phyloP scores from a whole-genome alignment of 495 filamentous ascomycete species.

The Extremus antarcticus region DNA sequence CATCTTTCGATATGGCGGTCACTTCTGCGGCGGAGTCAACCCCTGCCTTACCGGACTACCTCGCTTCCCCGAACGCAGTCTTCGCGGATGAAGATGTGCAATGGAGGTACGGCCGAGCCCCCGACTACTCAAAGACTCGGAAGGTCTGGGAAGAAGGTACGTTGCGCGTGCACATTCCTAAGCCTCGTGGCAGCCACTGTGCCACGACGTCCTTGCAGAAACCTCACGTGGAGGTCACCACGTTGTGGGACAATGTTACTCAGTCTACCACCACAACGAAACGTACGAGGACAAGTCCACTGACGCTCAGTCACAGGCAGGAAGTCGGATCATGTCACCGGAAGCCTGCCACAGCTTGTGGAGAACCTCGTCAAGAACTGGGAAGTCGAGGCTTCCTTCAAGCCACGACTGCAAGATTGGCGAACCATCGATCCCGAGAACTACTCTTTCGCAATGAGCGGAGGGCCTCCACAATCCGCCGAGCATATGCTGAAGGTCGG shows the following conservation, averaged over 20 bases:
- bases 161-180: conserved; percentile 4
- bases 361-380: conserved; percentile 64
- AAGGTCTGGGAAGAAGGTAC: conserved; percentile 41
- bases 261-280: too few relatives aligned
- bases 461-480: conserved; percentile 40
- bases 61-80: conserved; percentile 49
- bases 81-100: conserved; percentile 40
- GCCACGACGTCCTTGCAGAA: neutral
- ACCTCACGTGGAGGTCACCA: neutral
- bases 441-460: conserved; percentile 54
- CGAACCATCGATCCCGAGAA: conserved; percentile 45
- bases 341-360: conserved; percentile 46
- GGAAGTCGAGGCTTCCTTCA: conserved; percentile 61
- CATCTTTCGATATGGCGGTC: neutral
- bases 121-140: conserved; percentile 51
- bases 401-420: conserved; percentile 49
- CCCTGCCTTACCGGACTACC: conserved; percentile 45
- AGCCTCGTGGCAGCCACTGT: conserved; percentile 2
- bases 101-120: conserved; percentile 49
- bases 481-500: conserved; percentile 57
- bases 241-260: too few relatives aligned
- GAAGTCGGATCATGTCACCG: conserved; percentile 40
- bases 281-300: too few relatives aligned
- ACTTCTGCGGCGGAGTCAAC: conserved; percentile 21
- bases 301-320: conserved; percentile 37